phyloP scores from a whole-genome alignment of 192 early-diverging fungal genomes.

The Coemansia sp. region DNA sequence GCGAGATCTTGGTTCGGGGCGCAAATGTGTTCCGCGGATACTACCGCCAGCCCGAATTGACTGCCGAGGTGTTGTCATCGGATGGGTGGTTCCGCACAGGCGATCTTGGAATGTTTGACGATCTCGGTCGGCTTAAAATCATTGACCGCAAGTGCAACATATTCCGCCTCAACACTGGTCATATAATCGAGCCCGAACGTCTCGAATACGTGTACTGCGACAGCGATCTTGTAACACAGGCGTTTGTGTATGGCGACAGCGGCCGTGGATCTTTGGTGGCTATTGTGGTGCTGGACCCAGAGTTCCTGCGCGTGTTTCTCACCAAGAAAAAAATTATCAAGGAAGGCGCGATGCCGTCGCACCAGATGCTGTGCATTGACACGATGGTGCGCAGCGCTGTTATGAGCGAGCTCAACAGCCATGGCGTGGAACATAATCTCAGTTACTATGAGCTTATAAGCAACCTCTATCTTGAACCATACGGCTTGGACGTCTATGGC shows the following conservation, averaged over 20 bases:
- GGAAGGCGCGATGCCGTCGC: constrained; percentile 50
- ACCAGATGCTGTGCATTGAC: constrained; percentile 66
- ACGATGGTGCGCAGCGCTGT: constrained; percentile 59
- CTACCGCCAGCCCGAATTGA: constrained; percentile 80
- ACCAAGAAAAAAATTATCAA: constrained; percentile 53
- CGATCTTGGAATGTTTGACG: constrained; percentile 88
- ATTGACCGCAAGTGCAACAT: constrained; percentile 98
- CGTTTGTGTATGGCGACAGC: constrained; percentile 80
- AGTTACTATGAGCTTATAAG: constrained; percentile 71
- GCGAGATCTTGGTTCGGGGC: constrained; percentile 87
- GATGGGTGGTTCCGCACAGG: constrained; percentile 94
- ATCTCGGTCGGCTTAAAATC: constrained; percentile 78
- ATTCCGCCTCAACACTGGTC: constrained; percentile 86
- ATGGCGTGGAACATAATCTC: constrained; percentile 62
- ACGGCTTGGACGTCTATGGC: constrained; percentile 77
- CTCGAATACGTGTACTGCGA: constrained; percentile 91
- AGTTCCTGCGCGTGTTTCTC: constrained; percentile 56
- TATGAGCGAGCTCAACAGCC: constrained; percentile 59
- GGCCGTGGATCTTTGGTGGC: constrained; percentile 69
- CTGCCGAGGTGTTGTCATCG: constrained; percentile 70
- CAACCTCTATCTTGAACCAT: constrained; percentile 66
- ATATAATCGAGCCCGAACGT: constrained; percentile 92
- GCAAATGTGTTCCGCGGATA: constrained; percentile 80
- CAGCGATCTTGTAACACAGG: constrained; percentile 64
- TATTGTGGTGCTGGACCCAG: constrained; percentile 75